Conservation (phyloP, 768 basidiomycete species). For the Russula lepida region DNA sequence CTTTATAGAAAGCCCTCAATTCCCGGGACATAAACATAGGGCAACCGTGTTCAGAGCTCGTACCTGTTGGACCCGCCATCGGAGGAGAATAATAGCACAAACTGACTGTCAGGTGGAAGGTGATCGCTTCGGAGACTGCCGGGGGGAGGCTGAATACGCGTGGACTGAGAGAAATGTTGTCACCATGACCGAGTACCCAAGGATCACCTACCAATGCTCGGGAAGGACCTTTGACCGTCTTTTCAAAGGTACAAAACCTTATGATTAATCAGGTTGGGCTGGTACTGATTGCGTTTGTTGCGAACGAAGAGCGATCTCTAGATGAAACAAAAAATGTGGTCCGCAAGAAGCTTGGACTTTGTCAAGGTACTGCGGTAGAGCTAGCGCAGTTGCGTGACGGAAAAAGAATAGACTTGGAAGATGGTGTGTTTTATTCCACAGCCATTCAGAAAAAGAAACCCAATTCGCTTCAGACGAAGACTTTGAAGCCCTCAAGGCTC, state of each 20-base stretch:
- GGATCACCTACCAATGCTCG: constrained; percentile 15
- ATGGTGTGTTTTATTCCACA: constrained; percentile 42
- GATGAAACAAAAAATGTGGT: constrained; percentile 49
- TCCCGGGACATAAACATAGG: background rate
- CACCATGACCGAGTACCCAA: constrained; percentile 2
- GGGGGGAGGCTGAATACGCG: background rate
- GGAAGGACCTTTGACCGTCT: constrained; percentile 42
- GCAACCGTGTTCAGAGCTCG: background rate
- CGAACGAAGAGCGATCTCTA: constrained; percentile 48
- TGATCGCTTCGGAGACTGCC: constrained; percentile 5
- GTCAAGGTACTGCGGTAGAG: constrained; percentile 29
- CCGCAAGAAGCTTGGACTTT: constrained; percentile 51
- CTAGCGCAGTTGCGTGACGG: constrained; percentile 49
- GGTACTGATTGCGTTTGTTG: constrained; percentile 7
- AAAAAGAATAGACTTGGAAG: constrained; percentile 58
- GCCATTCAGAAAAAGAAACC: background rate
- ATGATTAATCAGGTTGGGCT: background rate
- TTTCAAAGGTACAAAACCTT: constrained; percentile 35
- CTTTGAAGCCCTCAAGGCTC: constrained; percentile 59
- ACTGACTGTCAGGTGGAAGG: background rate
- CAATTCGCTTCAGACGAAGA: constrained; percentile 51
- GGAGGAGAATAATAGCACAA: background rate
- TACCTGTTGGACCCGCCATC: constrained; percentile 20
- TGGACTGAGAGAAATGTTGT: background rate
- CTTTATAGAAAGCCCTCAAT: constrained; percentile 27